Evolutionary conservation across 345 rosid genomes (phyloP), one percentile per base, ranked within the genome.

Genomic region (Corchorus capsularis): DNA sequence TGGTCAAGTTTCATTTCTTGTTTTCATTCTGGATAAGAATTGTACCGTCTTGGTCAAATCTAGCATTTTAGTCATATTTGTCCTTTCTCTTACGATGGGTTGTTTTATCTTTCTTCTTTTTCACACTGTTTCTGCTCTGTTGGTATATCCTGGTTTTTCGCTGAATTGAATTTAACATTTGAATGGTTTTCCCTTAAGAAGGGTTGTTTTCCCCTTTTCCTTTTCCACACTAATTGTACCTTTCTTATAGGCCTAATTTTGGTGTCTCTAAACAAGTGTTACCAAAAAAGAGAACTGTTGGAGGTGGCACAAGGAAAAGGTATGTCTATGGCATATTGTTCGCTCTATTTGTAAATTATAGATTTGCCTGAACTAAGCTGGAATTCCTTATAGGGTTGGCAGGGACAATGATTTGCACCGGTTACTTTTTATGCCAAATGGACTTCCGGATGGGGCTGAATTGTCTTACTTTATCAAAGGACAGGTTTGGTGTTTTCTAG

Each of bases 321-420:
- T 88, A 72, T 39, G 55, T 27, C 57, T 63, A 20, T 16, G 9
- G 13, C 54, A n/a, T 75, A 4, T 75, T 82, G 5, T 78, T 75
- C 66, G 76, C 66, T 77, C 37, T 61, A 47, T 49, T 35, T 54
- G 54, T 57, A 11, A 61, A 56, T 15, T 60, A 20, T 71, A 10
- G 19, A 52, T 76, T 64, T 55, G 63, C 55, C 56, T 72, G 72
- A 61, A 63, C 14, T 64, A 60, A 53, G 71, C n/a, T 78, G 45
- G 60, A 54, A 37, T 34, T 66, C 59, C 69, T 6, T 32, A 57
- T 34, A 79, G 67, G 76, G 65, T 76, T 80, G 69, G 74, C 78
- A 96, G 99, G 88, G 99, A 91, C 79, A 96, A 96, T 83, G 97
- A 92, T 86, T 87, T 96, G 76, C 99, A 96, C 78, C 92, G 94